Base-by-base conservation (phyloP, 345 rosid genomes). In the Euphorbia peplus region DNA sequence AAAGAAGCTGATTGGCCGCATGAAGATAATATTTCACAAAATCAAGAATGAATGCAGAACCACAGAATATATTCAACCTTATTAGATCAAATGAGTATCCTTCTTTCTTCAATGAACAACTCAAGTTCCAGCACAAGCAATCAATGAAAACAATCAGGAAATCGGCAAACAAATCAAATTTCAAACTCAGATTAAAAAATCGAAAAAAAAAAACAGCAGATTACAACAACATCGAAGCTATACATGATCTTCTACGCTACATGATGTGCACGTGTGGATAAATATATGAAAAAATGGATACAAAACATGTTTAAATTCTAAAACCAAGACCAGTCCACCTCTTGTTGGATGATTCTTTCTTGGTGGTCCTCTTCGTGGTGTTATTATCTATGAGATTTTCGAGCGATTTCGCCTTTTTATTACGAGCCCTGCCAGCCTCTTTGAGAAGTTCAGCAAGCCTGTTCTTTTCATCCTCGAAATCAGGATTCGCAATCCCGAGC, bases 401-500 rank as follows among this genome's bases (percentile, higher is more conserved):
- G 21, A 95, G 89, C 7, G 99, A 95, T 76, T 87, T 95, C 25
- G 98, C 91, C 77, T 92, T 89, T 67, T 88, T 80, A 78, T 87
- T 92, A 42, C 98, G 83, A 5, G 97, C 70, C 76, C 96, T 79
- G 62, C 99, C 99, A 0, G 99, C 97, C 76, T 95, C 99, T 78
- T 95, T 95, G 69, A 95, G 85, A 42, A 95, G 97, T 84, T 95
- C 98, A 0, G 92, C 88, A 61, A 95, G 77, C 77, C 99, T 81
- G 65, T 79, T 85, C 95, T 90, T 90, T 81, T 95, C 99, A 22
- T 88, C 99, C 73, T 92, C 96, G 19, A 92, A 95, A 79, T 95
- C 99, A 0, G 98, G 99, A 77, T 95, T 95, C 0, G 99, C 99
- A 24, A 76, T 95, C 63, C 99, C 99, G 0, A 95, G 97, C 87